Conservation (phyloP, 73 alveolate genomes). For the Paramecium sexaurelia region DNA sequence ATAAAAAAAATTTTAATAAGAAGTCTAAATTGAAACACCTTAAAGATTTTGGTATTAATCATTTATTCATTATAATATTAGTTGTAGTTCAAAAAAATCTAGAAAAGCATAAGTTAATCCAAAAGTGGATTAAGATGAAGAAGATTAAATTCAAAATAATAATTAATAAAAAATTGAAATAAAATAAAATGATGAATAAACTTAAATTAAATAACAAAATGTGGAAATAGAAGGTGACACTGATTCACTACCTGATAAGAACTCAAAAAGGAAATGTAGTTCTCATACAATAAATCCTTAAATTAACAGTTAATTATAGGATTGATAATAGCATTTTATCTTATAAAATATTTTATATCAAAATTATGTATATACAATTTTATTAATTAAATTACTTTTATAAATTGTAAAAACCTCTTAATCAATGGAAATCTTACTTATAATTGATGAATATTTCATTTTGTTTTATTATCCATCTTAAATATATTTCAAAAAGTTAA, state of each 20-base stretch:
- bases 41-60: neutral
- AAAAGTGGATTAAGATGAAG: neutral
- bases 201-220: neutral
- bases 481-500: too few species aligned
- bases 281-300: conserved; percentile 11
- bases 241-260: neutral
- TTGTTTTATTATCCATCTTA: too few species aligned
- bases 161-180: neutral
- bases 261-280: neutral
- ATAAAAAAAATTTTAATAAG: neutral
- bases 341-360: neutral
- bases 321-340: neutral
- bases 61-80: neutral
- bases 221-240: conserved; percentile 32
- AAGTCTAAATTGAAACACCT: conserved; percentile 9
- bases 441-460: too few species aligned
- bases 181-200: neutral
- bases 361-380: too few species aligned
- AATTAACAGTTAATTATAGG: neutral
- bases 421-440: too few species aligned
- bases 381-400: too few species aligned
- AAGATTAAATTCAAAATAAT: neutral
- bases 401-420: too few species aligned
- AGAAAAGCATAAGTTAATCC: neutral
- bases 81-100: neutral